Evolutionary conservation across 768 basidiomycete species (phyloP).

Genomic region (Boletus subcaerulescens): DNA sequence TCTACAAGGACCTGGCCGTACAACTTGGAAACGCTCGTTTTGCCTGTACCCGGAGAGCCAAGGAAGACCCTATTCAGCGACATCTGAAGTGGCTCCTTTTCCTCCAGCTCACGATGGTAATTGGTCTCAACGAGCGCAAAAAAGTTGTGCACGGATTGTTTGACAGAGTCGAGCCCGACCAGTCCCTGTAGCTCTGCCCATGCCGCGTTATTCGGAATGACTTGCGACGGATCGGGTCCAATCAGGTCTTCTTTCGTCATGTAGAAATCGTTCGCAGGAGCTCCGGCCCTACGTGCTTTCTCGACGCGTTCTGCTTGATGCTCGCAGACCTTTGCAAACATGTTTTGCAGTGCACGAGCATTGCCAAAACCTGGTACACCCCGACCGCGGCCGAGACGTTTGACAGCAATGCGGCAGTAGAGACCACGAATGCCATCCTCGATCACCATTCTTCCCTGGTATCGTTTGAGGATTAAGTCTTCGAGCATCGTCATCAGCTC

Average conservation of each 20-base stretch:
- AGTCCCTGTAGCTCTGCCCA: slow-evolving; percentile 53
- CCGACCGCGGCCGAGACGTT: slow-evolving; percentile 13
- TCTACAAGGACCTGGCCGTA: slow-evolving; percentile 65
- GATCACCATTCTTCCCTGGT: slow-evolving; percentile 47
- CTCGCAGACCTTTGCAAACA: slow-evolving; percentile 44
- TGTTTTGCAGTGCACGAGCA: slow-evolving; percentile 55
- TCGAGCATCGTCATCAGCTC: slow-evolving; percentile 58
- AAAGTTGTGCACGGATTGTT: slow-evolving; percentile 48
- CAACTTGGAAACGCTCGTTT: slow-evolving; percentile 65
- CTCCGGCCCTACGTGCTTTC: slow-evolving; percentile 39
- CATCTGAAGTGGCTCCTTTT: slow-evolving; percentile 49
- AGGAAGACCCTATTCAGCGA: slow-evolving; percentile 65
- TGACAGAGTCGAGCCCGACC: slow-evolving; percentile 57
- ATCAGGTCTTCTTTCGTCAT: slow-evolving; percentile 56
- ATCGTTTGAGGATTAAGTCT: slow-evolving; percentile 45
- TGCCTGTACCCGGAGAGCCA: slow-evolving; percentile 69
- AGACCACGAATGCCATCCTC: slow-evolving; percentile 54
- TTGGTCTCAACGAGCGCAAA: slow-evolving; percentile 49
- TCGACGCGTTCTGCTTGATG: slow-evolving; percentile 53
- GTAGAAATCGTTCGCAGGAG: slow-evolving; percentile 46
- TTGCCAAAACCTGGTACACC: slow-evolving; percentile 60
- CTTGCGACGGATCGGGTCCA: slow-evolving; percentile 58
- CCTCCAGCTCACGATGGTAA: slow-evolving; percentile 56
- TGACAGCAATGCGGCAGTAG: slow-evolving; percentile 40
- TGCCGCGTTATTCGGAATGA: slow-evolving; percentile 41